Conservation (phyloP, 345 rosid species). For the Hibiscus mutabilis region DNA sequence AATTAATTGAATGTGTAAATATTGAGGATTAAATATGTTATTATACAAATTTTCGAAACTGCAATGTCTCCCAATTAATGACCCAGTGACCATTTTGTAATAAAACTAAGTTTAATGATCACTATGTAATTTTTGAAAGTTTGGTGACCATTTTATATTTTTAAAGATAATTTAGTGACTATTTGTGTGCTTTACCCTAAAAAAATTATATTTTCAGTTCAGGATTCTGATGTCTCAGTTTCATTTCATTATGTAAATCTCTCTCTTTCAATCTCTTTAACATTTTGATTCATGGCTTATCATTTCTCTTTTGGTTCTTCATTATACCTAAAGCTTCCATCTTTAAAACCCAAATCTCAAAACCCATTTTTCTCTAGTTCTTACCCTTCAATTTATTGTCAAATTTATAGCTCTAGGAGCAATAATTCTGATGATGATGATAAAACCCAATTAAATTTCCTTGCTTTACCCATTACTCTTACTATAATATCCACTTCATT, state of each 20-base stretch:
- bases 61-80: too few relatives aligned
- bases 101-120: too few relatives aligned
- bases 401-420: constrained; percentile 20
- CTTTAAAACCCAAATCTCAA: constrained; percentile 21
- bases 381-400: constrained; percentile 33
- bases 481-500: constrained; percentile 58
- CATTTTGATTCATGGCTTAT: constrained; percentile 31
- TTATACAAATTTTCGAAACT: too few relatives aligned
- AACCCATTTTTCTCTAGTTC: not conserved
- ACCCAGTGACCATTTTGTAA: too few relatives aligned
- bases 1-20: too few relatives aligned
- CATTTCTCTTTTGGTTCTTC: constrained; percentile 37
- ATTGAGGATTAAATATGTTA: too few relatives aligned
- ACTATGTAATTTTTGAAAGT: too few relatives aligned
- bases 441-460: constrained; percentile 34
- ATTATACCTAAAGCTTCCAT: constrained; percentile 17
- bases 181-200: too few relatives aligned
- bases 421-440: constrained; percentile 11
- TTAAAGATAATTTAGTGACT: too few relatives aligned
- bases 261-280: not conserved
- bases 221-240: constrained; percentile 1
- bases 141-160: too few relatives aligned
- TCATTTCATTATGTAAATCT: constrained; percentile 31
- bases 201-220: too few relatives aligned
- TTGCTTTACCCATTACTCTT: constrained; percentile 60